Percentiles rank a stretch among this genome's conserved stretches.
These are phyloP conservation scores for Meyerozyma guilliermondii DNA, from an alignment of 1,139 yeast species.

Conservation along the genomic window DNA sequence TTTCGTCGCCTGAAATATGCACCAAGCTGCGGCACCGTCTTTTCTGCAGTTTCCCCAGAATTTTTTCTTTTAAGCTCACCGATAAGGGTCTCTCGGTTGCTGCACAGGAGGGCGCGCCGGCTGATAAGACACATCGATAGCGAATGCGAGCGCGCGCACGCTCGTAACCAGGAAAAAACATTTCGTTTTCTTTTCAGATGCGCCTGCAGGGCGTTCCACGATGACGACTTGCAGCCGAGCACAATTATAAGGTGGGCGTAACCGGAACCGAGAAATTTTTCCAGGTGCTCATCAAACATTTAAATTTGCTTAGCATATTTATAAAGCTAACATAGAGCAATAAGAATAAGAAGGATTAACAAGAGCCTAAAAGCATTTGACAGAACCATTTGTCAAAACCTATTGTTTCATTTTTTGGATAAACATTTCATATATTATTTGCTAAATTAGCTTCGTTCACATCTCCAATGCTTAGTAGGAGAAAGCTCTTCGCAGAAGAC, in stretches of 20 bases:
- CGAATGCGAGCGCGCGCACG: conserved; percentile 2
- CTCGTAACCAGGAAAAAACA: background rate
- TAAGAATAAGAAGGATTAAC: too few relatives aligned
- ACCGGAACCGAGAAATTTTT: background rate
- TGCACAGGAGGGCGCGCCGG: background rate
- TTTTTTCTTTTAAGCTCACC: background rate
- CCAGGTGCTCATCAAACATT: background rate
- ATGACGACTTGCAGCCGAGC: conserved; percentile 1
- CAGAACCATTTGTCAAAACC: too few relatives aligned
- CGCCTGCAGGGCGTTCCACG: conserved; percentile 2
- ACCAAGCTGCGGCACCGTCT: background rate
- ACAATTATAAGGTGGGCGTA: conserved; percentile 1
- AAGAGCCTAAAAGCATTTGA: background rate
- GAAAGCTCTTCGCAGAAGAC: conserved; percentile 35
- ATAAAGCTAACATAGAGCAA: too few relatives aligned
- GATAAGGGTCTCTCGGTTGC: background rate
- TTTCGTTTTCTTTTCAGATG: background rate
- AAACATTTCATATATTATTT: too few relatives aligned
- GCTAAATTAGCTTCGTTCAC: too few relatives aligned
- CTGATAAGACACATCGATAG: background rate
- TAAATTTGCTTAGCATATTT: too few relatives aligned
- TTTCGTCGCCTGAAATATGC: background rate
- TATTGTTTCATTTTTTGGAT: conserved; percentile 1
- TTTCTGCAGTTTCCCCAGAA: background rate
- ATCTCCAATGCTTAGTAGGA: conserved; percentile 13